Evolutionary conservation across 2,329 filamentous ascomycete species (phyloP).

Genomic region (Pseudopyricularia javanii): DNA sequence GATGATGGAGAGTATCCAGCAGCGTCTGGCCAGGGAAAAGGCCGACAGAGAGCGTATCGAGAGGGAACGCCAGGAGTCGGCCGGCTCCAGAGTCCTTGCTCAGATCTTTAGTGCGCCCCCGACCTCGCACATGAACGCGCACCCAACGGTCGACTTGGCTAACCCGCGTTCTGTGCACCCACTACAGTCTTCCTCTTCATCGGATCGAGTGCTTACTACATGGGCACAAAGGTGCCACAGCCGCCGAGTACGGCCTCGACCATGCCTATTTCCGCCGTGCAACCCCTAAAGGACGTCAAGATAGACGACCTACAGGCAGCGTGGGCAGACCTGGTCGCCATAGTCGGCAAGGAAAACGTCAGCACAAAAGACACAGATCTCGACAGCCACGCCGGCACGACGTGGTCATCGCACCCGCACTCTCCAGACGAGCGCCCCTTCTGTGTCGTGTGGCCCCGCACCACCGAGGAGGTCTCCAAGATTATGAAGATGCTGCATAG

Average conservation of each 20-base stretch:
- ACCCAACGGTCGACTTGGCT: neutral
- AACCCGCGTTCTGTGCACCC: neutral
- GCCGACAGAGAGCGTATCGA: slow-evolving; percentile 31
- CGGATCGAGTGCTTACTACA: slow-evolving; percentile 40
- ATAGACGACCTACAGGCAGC: slow-evolving; percentile 55
- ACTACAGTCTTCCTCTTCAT: slow-evolving; percentile 34
- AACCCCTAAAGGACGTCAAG: slow-evolving; percentile 39
- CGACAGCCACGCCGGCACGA: slow-evolving; percentile 43
- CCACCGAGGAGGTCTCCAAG: slow-evolving; percentile 71
- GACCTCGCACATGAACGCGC: neutral
- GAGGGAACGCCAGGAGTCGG: slow-evolving; percentile 20
- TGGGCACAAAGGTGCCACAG: slow-evolving; percentile 42
- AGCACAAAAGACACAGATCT: slow-evolving; percentile 46
- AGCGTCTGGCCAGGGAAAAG: slow-evolving; percentile 34
- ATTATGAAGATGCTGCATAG: slow-evolving; percentile 83
- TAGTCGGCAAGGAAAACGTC: slow-evolving; percentile 53
- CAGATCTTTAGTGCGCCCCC: slow-evolving; percentile 27
- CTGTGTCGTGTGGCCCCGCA: slow-evolving; percentile 63
- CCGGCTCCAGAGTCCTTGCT: neutral
- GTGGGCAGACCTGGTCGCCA: slow-evolving; percentile 54
- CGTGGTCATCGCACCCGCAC: slow-evolving; percentile 49
- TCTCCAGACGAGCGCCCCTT: slow-evolving; percentile 40
- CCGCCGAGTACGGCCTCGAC: slow-evolving; percentile 43
- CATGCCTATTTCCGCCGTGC: slow-evolving; percentile 39
- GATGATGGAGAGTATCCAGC: slow-evolving; percentile 38